Base-by-base conservation (phyloP, 768 basidiomycete species). In the Daedalea quercina region DNA sequence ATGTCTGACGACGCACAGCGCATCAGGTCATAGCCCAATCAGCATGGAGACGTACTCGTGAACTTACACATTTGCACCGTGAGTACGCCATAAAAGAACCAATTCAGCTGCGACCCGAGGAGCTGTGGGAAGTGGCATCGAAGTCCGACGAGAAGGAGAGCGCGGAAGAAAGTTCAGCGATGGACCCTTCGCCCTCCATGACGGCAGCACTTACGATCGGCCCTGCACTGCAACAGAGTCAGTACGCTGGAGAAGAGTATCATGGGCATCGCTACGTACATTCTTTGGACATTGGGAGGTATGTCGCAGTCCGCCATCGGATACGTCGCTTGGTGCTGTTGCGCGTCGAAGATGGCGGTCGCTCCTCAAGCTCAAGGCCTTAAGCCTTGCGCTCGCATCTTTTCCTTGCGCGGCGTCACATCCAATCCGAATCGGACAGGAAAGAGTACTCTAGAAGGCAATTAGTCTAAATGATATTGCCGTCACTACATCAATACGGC, bases 21-120 rank as follows among this genome's bases (percentile, higher is more conserved):
- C 28, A 11, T 4, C 4, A 31, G 28, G 28, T 31, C 11, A 31
- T 31, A 11, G 11, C 28, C 6, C 4, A 31, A 11, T 31, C 4
- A 31, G 6, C 28, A 31, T 31, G 28, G 6, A 31, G 28, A 31
- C 28, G 43, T 6, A 23, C 25, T 22, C 19, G 6, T 4, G 12
- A 12, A 47, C 45, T 47, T 47, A 47, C 45, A 47, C 45, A 47
- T 26, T 25, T 47, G 45, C 45, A 47, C 45, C 2, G 45, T 28
- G 45, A 47, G 45, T 7, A 47, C 25, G n/a, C 45, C 45, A 28
- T 12, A 47, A 2, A 47, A 28, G 17, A 31, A 25, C 45, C 45
- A 47, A 31, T 47, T 47, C 17, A 47, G 28, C 45, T 47, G 45
- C 11, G 24, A 47, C 13, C 45, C 45, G 2, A 47, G 25, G 22